Evolutionary conservation across 2,329 filamentous ascomycete genomes (phyloP), one percentile per base, ranked within the genome.

Genomic region (Hymenoscyphus infarciens): DNA sequence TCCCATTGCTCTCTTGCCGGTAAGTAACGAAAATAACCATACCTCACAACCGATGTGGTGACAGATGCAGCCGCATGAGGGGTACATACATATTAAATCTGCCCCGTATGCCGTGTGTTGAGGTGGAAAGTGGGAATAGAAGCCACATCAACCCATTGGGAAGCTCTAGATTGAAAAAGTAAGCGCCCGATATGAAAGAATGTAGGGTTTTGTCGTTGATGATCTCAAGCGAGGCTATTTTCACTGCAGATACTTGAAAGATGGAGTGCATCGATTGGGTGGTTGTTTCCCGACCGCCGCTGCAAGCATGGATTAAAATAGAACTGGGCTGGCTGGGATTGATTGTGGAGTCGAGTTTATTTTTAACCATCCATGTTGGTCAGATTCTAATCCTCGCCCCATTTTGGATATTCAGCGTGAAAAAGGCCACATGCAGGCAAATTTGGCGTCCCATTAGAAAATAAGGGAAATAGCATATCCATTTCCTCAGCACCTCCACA

Each of bases 131-230:
- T 56, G 16, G 38, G 45, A 56, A 61, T 49, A 61, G 59, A 56
- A 61, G 59, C 59, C 53, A 56, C 52, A 31, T 49, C 22, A 35
- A 49, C 42, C 42, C 42, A 49, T 49, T 19, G 19, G 42, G 42
- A 45, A 45, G 8, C 42, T 45, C 42, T 25, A 25, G 42, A 49
- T 49, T 49, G 42, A 49, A 49, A 49, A 25, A 49, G 42, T 49
- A 49, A 49, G 42, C 42, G 42, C 42, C 25, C 16, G 42, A 22
- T 49, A 49, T 22, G n/a, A 49, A 49, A 49, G 10, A 19, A 11
- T 49, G 19, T 22, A 22, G 5, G 42, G 42, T 11, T 49, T 49
- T 49, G 42, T 49, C 42, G 42, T 49, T 49, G 42, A 49, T 49
- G 42, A 22, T 49, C 42, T 22, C 42, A 10, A 49, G 42, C 42